Percentiles rank a stretch among this genome's conserved stretches.
Conservation (phyloP, 371 early-diverging fungal species). For the Haplosporangium sp. region DNA sequence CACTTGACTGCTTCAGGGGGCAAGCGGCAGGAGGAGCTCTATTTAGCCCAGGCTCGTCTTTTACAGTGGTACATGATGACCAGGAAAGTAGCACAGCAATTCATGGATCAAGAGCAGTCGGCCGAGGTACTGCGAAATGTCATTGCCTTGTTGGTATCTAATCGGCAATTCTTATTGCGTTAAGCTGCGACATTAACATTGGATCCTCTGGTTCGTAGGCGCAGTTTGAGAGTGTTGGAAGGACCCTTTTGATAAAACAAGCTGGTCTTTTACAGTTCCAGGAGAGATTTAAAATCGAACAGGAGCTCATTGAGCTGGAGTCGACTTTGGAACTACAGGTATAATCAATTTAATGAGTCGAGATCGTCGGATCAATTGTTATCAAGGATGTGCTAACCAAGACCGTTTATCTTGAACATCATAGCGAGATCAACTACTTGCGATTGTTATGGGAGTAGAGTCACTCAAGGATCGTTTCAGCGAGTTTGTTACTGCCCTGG, state of each 20-base stretch:
- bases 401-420: background rate
- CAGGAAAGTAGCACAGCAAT: constrained; percentile 9
- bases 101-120: constrained; percentile 20
- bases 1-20: background rate
- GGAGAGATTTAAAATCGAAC: constrained; percentile 30
- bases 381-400: background rate
- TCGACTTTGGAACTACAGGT: constrained; percentile 32
- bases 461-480: constrained; percentile 19
- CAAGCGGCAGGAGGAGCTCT: constrained; percentile 38
- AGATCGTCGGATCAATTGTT: too few relatives aligned
- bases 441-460: constrained; percentile 13
- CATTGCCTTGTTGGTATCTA: background rate
- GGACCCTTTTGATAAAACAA: constrained; percentile 17
- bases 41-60: constrained; percentile 39
- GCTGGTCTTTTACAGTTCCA: constrained; percentile 7
- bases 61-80: constrained; percentile 38
- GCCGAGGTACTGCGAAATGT: constrained; percentile 15
- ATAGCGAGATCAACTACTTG: constrained; percentile 36
- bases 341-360: background rate
- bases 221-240: constrained; percentile 15
- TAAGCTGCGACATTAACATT: background rate
- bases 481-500: constrained; percentile 10
- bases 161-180: background rate
- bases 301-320: constrained; percentile 30
- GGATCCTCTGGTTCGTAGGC: constrained; percentile 3